Evolutionary conservation across 1,139 yeast genomes (phyloP).

Genomic region (Magnusiomyces tetraspermus): DNA sequence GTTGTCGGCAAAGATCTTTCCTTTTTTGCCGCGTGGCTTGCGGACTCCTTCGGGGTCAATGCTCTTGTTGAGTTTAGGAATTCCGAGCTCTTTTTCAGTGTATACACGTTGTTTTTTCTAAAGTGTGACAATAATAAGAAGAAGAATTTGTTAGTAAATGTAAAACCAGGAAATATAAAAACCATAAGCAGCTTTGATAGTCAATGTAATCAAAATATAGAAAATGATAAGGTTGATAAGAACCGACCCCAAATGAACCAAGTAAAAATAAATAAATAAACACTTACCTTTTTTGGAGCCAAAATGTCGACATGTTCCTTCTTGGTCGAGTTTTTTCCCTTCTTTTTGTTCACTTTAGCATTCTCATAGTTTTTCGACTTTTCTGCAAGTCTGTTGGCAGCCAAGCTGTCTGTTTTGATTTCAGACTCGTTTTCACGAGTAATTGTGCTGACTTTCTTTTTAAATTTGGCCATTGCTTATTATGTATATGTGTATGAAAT

Average conservation of each 20-base stretch:
- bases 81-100: conserved; percentile 64
- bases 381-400: conserved; percentile 22
- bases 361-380: conserved; percentile 22
- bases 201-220: too few species aligned
- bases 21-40: conserved; percentile 74
- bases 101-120: conserved; percentile 48
- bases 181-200: background rate
- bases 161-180: background rate
- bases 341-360: conserved; percentile 17
- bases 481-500: background rate
- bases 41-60: conserved; percentile 75
- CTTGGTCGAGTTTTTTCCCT: conserved; percentile 15
- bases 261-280: background rate
- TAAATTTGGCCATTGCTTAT: conserved; percentile 18
- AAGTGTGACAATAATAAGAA: background rate
- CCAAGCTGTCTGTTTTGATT: conserved; percentile 13
- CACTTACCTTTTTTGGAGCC: conserved; percentile 13
- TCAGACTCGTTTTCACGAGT: conserved; percentile 18
- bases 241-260: background rate
- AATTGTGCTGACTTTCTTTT: conserved; percentile 17
- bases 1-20: conserved; percentile 78
- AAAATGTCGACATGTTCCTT: conserved; percentile 10
- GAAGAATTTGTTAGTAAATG: too few species aligned
- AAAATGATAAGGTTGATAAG: background rate
- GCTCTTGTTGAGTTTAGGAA: conserved; percentile 75